A percentile compares a stretch with the other conserved stretches of the same genome.
These are phyloP conservation scores for Kappamyces sp. DNA, from an alignment of 192 early-diverging fungal species.

Conservation along the genomic window DNA sequence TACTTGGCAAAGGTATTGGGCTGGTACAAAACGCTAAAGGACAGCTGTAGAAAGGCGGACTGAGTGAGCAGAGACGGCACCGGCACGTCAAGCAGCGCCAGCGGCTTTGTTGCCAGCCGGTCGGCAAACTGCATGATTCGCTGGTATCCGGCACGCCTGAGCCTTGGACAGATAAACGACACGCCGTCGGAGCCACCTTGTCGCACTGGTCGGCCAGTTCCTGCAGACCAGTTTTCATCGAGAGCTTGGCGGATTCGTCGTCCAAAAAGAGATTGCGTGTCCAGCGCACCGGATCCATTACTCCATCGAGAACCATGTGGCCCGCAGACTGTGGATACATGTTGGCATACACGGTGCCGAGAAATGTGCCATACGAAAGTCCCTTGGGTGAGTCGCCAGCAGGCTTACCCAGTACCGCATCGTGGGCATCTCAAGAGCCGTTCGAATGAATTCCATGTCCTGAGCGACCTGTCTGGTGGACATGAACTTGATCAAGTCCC, in stretches of 20 bases:
- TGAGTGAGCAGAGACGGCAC: constrained; percentile 15
- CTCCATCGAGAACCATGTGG: constrained; percentile 28
- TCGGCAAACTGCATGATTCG: too few species aligned
- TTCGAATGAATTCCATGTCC: constrained; percentile 30
- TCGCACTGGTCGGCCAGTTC: constrained; percentile 23
- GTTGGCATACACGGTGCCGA: constrained; percentile 31
- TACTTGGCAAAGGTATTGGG: constrained; percentile 16
- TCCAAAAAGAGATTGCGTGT: too few species aligned
- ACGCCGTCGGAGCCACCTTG: too few species aligned
- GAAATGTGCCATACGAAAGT: constrained; percentile 29
- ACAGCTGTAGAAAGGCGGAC: neutral
- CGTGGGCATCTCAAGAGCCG: constrained; percentile 19
- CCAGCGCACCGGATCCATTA: constrained; percentile 35
- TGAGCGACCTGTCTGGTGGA: constrained; percentile 24
- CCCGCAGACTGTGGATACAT: constrained; percentile 37
- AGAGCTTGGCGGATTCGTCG: too few species aligned
- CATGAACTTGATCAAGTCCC: constrained; percentile 17
- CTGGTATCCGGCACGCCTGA: too few species aligned
- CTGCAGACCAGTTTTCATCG: too few species aligned
- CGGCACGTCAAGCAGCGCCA: constrained; percentile 9
- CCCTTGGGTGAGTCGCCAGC: neutral
- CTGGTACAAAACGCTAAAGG: constrained; percentile 13
- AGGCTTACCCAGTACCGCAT: constrained; percentile 16
- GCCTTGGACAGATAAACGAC: too few species aligned
- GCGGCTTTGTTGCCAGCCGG: constrained; percentile 13